Evolutionary conservation across 352 stramenopile genomes (phyloP).

Genomic region (Thraustochytrium striatum): DNA sequence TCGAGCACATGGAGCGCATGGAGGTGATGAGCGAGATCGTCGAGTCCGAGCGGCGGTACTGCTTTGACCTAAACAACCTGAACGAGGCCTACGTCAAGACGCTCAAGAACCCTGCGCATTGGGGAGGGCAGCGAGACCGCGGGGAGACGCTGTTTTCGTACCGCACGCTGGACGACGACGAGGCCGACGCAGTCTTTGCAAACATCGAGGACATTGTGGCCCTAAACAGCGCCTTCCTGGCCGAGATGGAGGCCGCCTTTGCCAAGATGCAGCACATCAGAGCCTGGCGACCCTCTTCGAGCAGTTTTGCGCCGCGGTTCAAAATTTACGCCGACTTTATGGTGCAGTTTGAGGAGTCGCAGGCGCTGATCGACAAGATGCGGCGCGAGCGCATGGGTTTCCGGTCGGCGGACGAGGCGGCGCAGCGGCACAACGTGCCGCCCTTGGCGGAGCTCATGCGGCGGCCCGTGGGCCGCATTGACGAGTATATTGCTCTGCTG

Average conservation of each 20-base stretch:
- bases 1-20: conserved; percentile 5
- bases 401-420: conserved; percentile 12
- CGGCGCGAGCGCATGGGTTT: conserved; percentile 30
- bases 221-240: conserved; percentile 26
- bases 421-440: neutral
- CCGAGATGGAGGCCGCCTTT: conserved; percentile 17
- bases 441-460: conserved; percentile 11
- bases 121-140: conserved; percentile 15
- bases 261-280: conserved; percentile 1
- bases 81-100: conserved; percentile 19
- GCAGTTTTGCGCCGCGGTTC: conserved; percentile 15
- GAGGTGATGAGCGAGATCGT: conserved; percentile 41
- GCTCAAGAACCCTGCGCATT: conserved; percentile 37
- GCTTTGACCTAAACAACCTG: conserved; percentile 24
- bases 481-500: conserved; percentile 27
- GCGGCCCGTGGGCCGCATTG: neutral
- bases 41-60: conserved; percentile 26
- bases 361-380: conserved; percentile 12
- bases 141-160: conserved; percentile 35
- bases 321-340: conserved; percentile 27
- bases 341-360: conserved; percentile 4
- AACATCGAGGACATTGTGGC: conserved; percentile 29
- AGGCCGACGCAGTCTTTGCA: conserved; percentile 26
- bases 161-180: conserved; percentile 4
- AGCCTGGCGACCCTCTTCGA: no score